Base-by-base conservation (phyloP, 352 stramenopile species). In the Phytopythium oedochilum region DNA sequence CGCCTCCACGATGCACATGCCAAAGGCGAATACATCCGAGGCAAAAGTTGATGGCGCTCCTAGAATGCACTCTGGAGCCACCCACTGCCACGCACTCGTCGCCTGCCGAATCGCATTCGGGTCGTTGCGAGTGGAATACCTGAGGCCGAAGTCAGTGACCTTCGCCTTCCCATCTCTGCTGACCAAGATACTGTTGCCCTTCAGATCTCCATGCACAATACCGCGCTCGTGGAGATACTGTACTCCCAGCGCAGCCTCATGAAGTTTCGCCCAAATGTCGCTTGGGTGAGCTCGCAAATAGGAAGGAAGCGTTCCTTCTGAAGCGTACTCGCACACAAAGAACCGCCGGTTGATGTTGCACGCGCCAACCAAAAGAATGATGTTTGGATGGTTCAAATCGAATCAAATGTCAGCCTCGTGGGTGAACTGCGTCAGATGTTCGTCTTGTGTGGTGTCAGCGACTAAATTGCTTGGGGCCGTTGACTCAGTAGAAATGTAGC, bases 371-470 rank as follows among this genome's bases (percentile, higher is more conserved):
- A 66, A 47, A 22, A 31, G 47, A 31, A 66, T 44, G 18, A 66
- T 40, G 10, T 66, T 26, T 14, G 54, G 59, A 22, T 66, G 59
- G n/a, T 29, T 58, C 12, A 66, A 40, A 0, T 36, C 39, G 31
- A 66, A 62, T 54, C 59, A 66, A 40, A 66, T 59, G 18, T 57
- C 34, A 5, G 60, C 59, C 45, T 66, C 59, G 4, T 29, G 59
- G 3, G 23, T 39, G 40, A 65, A 65, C 28, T 45, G 53, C 12
- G 7, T 17, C 2, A 29, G 7, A 25, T 5, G 1, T 36, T 23
- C 59, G 36, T 20, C 52, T 35, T 7, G 20, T 7, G 6, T 15
- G 23, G 1, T 18, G n/a, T 4, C 8, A 5, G 10, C 39, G 22
- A 46, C n/a, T 17, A 15, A 2, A 39, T 39, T 9, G 11, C 14